These are phyloP conservation scores for Mycena sanguinolenta DNA, from an alignment of 768 basidiomycete genomes.

Conservation along the genomic window DNA sequence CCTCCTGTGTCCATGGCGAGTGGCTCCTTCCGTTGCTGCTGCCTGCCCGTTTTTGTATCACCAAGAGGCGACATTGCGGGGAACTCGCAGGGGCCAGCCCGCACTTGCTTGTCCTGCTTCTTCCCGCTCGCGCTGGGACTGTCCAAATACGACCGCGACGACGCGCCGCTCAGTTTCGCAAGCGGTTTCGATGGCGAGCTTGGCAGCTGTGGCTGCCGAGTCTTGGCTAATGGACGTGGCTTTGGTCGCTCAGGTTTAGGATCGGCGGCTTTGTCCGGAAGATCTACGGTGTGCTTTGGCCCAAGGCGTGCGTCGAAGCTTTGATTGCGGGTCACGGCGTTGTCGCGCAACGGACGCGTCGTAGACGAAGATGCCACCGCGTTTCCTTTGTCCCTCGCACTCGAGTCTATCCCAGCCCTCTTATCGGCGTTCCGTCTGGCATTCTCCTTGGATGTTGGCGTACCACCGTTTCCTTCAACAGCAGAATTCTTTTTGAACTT, in stretches of 20 bases:
- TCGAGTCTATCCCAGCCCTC: neutral
- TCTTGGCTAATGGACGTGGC: neutral
- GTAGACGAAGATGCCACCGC: slow-evolving; percentile 18
- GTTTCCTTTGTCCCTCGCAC: slow-evolving; percentile 17
- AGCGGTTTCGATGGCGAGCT: neutral
- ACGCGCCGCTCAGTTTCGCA: neutral
- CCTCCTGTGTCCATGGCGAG: neutral
- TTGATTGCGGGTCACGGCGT: slow-evolving; percentile 11
- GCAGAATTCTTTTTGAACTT: slow-evolving; percentile 26
- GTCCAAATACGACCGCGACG: neutral
- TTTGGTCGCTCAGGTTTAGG: slow-evolving; percentile 8
- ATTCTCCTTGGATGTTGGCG: slow-evolving; percentile 34
- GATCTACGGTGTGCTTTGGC: neutral
- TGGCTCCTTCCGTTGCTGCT: neutral
- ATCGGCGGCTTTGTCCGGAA: neutral
- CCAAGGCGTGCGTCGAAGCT: neutral
- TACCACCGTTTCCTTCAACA: neutral
- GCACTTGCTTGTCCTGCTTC: neutral
- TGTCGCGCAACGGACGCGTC: slow-evolving; percentile 33
- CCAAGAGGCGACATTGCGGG: slow-evolving; percentile 9
- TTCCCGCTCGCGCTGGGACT: neutral
- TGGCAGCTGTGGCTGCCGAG: too few relatives aligned
- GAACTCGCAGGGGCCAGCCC: neutral
- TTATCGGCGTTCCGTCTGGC: slow-evolving; percentile 7
- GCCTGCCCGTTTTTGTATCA: neutral